These are phyloP conservation scores for Saprolegnia diclina DNA, from an alignment of 352 stramenopile genomes.

Conservation along the genomic window DNA sequence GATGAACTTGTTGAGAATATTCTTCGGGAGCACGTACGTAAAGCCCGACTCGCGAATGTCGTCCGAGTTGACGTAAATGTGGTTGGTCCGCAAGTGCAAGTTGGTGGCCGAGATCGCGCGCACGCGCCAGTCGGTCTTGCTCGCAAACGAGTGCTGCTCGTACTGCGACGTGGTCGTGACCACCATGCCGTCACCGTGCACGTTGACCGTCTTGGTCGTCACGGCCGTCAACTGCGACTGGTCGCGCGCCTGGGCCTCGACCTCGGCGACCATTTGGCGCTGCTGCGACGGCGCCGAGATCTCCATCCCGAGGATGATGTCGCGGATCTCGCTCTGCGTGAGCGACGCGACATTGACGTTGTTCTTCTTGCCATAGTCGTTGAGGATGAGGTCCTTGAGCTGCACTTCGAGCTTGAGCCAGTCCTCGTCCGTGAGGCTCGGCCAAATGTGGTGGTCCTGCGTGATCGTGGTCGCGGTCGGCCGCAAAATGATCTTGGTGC, in stretches of 20 bases:
- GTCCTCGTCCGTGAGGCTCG: slow-evolving; percentile 97
- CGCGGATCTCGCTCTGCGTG: slow-evolving; percentile 99
- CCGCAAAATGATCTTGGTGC: slow-evolving; percentile 95
- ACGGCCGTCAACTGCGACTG: slow-evolving; percentile 98
- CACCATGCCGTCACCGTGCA: slow-evolving; percentile 99
- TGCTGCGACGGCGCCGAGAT: slow-evolving; percentile 99
- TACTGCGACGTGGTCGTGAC: slow-evolving; percentile 99
- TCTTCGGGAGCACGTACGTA: slow-evolving; percentile 99
- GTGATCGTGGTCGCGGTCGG: slow-evolving; percentile 98
- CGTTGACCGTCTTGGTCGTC: slow-evolving; percentile 99
- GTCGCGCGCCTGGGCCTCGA: slow-evolving; percentile 98
- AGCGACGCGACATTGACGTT: slow-evolving; percentile 99
- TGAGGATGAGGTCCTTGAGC: slow-evolving; percentile 99
- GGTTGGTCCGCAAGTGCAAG: slow-evolving; percentile 97
- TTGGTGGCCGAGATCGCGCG: slow-evolving; percentile 98
- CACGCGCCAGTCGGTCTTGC: slow-evolving; percentile 99
- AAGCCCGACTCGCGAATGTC: slow-evolving; percentile 97
- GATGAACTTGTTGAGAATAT: slow-evolving; percentile 99
- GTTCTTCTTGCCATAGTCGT: slow-evolving; percentile 99
- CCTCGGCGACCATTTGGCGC: slow-evolving; percentile 98
- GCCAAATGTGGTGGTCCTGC: slow-evolving; percentile 99
- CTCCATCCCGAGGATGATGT: slow-evolving; percentile 99
- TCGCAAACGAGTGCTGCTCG: slow-evolving; percentile 99
- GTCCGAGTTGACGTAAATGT: slow-evolving; percentile 99
- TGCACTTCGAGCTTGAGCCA: slow-evolving; percentile 99